Percentiles rank a stretch among this genome's conserved stretches.
Conservation (phyloP, 148 eudicot genomes). For the Polygonum maritimum region DNA sequence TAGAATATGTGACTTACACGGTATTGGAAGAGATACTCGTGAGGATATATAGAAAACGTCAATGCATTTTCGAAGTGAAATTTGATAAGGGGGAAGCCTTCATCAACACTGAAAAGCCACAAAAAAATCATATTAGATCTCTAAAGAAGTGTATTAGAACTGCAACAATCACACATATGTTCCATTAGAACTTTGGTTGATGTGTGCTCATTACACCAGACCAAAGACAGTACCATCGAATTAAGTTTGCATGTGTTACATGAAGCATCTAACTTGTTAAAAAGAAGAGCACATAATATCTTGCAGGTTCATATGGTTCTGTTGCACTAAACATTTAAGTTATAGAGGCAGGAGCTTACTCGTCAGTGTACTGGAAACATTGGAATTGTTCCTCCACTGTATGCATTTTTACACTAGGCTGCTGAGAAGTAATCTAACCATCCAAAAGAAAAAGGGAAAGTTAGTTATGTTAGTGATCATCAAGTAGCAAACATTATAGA, state of each 20-base stretch:
- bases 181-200: neutral
- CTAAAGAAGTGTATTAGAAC: neutral
- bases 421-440: conserved; percentile 43
- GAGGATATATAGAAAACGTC: conserved; percentile 31
- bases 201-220: neutral
- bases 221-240: neutral
- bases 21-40: conserved; percentile 36
- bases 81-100: conserved; percentile 31
- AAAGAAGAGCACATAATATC: neutral
- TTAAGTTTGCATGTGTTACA: neutral
- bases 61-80: conserved; percentile 34
- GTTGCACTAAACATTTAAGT: neutral
- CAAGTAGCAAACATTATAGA: neutral
- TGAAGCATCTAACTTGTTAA: neutral
- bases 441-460: neutral
- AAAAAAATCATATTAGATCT: conserved; percentile 2
- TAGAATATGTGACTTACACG: conserved; percentile 22
- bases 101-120: conserved; percentile 30
- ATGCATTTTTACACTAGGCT: conserved; percentile 45
- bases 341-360: conserved; percentile 39
- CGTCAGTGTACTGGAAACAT: conserved; percentile 54
- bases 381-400: conserved; percentile 55
- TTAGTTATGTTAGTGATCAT: neutral
- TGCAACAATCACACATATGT: neutral
- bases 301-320: neutral